Evolutionary conservation across 176 grass and related monocot species (phyloP), one percentile per base, ranked within the genome.

Genomic region (Otatea glauca): DNA sequence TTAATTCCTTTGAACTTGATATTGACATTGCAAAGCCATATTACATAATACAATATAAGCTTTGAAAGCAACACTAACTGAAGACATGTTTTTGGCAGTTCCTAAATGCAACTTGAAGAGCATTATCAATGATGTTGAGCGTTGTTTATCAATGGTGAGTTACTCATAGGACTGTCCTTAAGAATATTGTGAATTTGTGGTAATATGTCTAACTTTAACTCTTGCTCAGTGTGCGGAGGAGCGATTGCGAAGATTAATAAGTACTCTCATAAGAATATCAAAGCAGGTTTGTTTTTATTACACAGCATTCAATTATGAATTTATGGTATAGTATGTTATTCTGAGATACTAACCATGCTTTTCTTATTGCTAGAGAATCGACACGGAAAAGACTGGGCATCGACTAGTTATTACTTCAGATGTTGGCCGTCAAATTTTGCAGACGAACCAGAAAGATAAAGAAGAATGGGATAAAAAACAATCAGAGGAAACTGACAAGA

Each of bases 401-500:
- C 93, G 84, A 50, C 76, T 92, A 80, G 91, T 93, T 76, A 86
- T 99, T 83, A 96, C 93, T 66, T 96, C 96, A 75, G 96, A 99
- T 88, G 91, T 99, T 48, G 89, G 90, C 12, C 77, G 86, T 62
- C 96, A 99, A 47, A 96, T 99, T 89, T 78, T 92, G 39, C 83
- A 74, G 71, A 93, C 94, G 88, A 99, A 99, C 69, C 86, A 91
- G 70, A 96, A 96, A 89, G 93, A 91, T 59, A 99, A 99, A 87
- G 96, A 99, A 83, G 93, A 94, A 59, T 96, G 93, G 89, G 93
- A 99, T 73, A 91, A 94, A 84, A 99, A 99, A 55, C 96, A 99
- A 80, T 84, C 93, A 56, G 93, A 94, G 79, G 83, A 92, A 88
- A 82, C 89, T 39, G 96, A 94, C 72, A 99, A 96, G 83, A 85